Conservation (phyloP, 1,139 yeast genomes). For the Saccharomycopsis phalli region DNA sequence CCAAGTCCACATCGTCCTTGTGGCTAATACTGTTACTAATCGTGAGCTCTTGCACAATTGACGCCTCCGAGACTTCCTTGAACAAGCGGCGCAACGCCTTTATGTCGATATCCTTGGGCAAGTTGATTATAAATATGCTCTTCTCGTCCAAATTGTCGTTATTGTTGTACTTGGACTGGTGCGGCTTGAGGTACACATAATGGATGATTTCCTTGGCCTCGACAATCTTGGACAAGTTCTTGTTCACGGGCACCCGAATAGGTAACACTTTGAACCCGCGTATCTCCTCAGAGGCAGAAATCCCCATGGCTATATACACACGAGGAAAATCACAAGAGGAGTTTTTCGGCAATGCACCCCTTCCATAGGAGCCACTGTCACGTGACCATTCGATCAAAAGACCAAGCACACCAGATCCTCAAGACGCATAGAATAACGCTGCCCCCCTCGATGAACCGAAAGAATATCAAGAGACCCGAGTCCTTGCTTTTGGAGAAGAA, state of each 20-base stretch:
- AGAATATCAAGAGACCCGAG: conserved; percentile 20
- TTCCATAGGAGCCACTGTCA: too few species aligned
- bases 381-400: too few species aligned
- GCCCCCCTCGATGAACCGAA: conserved; percentile 20
- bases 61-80: conserved; percentile 49
- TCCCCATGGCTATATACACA: conserved; percentile 4
- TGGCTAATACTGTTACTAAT: conserved; percentile 32
- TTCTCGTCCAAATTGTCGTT: conserved; percentile 33
- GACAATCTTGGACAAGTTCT: conserved; percentile 2
- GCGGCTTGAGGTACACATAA: conserved; percentile 57
- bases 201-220: conserved; percentile 27
- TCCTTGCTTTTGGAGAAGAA: conserved; percentile 14
- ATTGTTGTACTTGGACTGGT: conserved; percentile 33
- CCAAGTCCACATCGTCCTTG: conserved; percentile 48
- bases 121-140: conserved; percentile 64
- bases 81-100: conserved; percentile 49
- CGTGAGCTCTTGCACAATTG: conserved; percentile 45
- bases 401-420: too few species aligned
- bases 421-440: too few species aligned
- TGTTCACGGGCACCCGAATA: conserved; percentile 7
- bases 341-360: too few species aligned
- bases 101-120: conserved; percentile 52
- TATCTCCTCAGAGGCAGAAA: conserved; percentile 15
- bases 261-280: conserved; percentile 19
- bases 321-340: neutral